A percentile compares a stretch with the other conserved stretches of the same genome.
phyloP scores from a whole-genome alignment of 106 monocot species.

The Triglochin maritima region DNA sequence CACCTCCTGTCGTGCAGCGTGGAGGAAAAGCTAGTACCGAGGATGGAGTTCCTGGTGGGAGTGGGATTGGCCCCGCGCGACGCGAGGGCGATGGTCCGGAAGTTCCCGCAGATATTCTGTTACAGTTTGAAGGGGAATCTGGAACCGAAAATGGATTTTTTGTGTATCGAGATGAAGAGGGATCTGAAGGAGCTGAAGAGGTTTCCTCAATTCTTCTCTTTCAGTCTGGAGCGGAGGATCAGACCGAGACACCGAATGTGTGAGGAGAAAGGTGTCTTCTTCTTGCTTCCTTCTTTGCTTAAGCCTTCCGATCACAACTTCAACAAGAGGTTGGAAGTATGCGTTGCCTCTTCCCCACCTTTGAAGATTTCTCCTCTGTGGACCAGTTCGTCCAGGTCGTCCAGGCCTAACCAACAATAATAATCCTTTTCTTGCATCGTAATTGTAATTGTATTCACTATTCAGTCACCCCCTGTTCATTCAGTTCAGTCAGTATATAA shows the following conservation, averaged over 20 bases:
- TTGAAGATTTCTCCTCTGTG: conserved; percentile 52
- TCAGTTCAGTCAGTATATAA: too few relatives aligned
- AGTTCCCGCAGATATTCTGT: conserved; percentile 41
- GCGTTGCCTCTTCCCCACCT: conserved; percentile 47
- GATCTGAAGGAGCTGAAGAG: conserved; percentile 28
- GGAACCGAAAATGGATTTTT: conserved; percentile 48
- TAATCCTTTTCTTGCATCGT: too few relatives aligned
- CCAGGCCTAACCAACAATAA: too few relatives aligned
- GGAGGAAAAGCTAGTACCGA: conserved; percentile 43
- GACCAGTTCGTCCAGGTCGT: too few relatives aligned
- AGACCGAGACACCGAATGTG: conserved; percentile 41
- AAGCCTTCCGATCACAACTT: conserved; percentile 46
- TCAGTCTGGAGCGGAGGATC: conserved; percentile 32
- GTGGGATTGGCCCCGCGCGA: conserved; percentile 27
- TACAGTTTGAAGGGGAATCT: conserved; percentile 48
- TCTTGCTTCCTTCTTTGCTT: conserved; percentile 58
- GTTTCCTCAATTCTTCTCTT: conserved; percentile 43
- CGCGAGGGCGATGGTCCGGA: conserved; percentile 17
- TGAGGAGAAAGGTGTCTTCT: conserved; percentile 27
- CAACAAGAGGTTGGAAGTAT: conserved; percentile 29
- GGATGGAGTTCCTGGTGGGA: conserved; percentile 28
- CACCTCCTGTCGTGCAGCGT: conserved; percentile 59
- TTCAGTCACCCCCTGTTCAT: too few relatives aligned
- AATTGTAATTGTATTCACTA: too few relatives aligned
- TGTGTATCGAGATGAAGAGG: conserved; percentile 36